Evolutionary conservation across 139 green algal genomes (phyloP), one percentile per base, ranked within the genome.

Genomic region (Coelastrella sp.): DNA sequence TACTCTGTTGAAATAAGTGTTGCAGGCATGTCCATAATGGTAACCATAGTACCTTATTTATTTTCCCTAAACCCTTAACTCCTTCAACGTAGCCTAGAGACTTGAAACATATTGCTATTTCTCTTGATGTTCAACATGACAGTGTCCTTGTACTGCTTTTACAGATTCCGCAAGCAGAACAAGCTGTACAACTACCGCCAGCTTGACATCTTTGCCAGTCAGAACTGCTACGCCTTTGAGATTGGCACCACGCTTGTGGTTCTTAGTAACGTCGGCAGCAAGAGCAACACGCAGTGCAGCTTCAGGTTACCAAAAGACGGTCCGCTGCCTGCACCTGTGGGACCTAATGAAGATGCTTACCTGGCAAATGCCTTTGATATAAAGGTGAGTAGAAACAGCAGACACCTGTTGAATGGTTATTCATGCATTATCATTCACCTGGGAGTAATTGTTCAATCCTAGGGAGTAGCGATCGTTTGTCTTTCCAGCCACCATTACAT

Each of bases 111-210:
- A n/a, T n/a, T n/a, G n/a, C n/a, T n/a, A n/a, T n/a, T n/a, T n/a
- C n/a, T n/a, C n/a, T n/a, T n/a, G n/a, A n/a, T n/a, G n/a, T n/a
- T n/a, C n/a, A n/a, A n/a, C n/a, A n/a, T n/a, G n/a, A n/a, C n/a
- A n/a, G n/a, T n/a, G n/a, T n/a, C 17, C 17, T 57, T 57, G 48
- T 2, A 0, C 27, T 34, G 19, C 21, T 64, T 19, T 27, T 64
- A 21, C 53, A 64, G 53, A 9, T 64, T 32, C 21, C 53, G 53
- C 53, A 64, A 64, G 53, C 17, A n/a, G 30, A 64, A 64, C 53
- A 64, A 64, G 53, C 53, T 64, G 53, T 64, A 64, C 53, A 64
- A 64, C 53, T 64, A 64, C 53, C 17, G 53, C 19, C 53, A 64
- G 53, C 53, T 64, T 2, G 53, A 64, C 53, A 64, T 64, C 53